Evolutionary conservation across 352 stramenopile species (phyloP).

Genomic region (Aphanomyces invadans): DNA sequence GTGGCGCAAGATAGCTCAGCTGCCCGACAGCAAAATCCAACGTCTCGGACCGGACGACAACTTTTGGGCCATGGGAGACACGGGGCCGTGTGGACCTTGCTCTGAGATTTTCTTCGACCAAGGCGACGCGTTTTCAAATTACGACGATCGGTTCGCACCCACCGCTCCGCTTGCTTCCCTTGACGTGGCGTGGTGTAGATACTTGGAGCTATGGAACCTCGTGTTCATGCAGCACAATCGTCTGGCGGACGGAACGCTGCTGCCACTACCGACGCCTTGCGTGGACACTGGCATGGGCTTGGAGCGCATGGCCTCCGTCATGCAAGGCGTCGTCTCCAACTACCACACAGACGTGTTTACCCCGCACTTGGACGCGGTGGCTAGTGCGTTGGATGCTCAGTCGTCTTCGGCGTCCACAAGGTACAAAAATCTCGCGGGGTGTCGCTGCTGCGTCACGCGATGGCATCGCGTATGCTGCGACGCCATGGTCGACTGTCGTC

Average conservation of each 20-base stretch:
- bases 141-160: slow-evolving; percentile 41
- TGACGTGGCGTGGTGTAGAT: slow-evolving; percentile 48
- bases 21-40: slow-evolving; percentile 44
- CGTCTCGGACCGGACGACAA: slow-evolving; percentile 88
- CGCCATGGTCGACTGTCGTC: neutral
- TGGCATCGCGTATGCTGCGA: neutral
- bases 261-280: slow-evolving; percentile 83
- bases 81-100: slow-evolving; percentile 90
- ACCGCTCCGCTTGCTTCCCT: slow-evolving; percentile 44
- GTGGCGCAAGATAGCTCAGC: slow-evolving; percentile 47
- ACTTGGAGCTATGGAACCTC: slow-evolving; percentile 96
- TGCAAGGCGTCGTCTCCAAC: slow-evolving; percentile 91
- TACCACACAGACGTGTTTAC: slow-evolving; percentile 97
- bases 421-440: too few relatives aligned
- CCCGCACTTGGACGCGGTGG: slow-evolving; percentile 66
- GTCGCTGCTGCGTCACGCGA: too few relatives aligned
- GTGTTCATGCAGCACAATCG: slow-evolving; percentile 98
- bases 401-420: neutral
- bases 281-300: slow-evolving; percentile 98
- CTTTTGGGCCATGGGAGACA: slow-evolving; percentile 96
- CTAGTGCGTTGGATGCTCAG: slow-evolving; percentile 37
- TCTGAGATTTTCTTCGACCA: slow-evolving; percentile 95
- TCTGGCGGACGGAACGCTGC: slow-evolving; percentile 70
- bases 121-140: slow-evolving; percentile 65
- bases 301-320: slow-evolving; percentile 91